Evolutionary conservation across 176 grass and related monocot genomes (phyloP), one percentile per base, ranked within the genome.

Genomic region (Aegilops umbellulata): DNA sequence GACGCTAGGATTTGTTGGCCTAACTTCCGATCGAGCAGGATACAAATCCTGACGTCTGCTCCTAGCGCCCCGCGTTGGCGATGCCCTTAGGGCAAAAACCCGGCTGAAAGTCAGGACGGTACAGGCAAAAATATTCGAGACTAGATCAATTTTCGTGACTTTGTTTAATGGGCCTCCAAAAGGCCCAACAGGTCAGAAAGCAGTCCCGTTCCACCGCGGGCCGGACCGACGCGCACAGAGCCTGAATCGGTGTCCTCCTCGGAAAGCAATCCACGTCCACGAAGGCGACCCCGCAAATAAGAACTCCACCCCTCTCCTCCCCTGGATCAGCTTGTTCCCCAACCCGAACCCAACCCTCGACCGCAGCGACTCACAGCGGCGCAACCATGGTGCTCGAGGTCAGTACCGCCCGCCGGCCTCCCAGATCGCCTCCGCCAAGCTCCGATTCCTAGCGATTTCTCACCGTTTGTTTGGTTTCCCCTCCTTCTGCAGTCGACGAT

Each of bases 321-420:
- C 57, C 2, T 10, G 82, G 74, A 78, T 51, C 71, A 80, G 60
- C 85, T 80, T 84, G 76, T 62, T 71, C 70, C 63, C 17, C 85
- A 88, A 88, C 61, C 89, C 69, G 60, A 71, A 8, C 62, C 31
- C 24, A 71, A 8, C 62, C 24, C 31, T 71, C 76, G n/a, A 61
- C 76, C 5, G 79, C 83, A 83, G 66, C 65, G 38, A 64, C 86
- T 35, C 78, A 27, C 44, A 77, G 76, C 60, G 75, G 86, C 81
- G 69, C 79, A 84, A 9, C 82, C 82, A 98, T 98, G 96, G 96
- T 98, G 89, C 96, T 98, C 74, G 93, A 98, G 96, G 96, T 98
- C 60, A 10, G 46, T 7, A 4, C 34, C 12, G 16, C 66, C 25
- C 11, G 14, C 38, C 35, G 78, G 5, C 67, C 34, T 22, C 20